These are phyloP conservation scores for Candida nonsorbophila DNA, from an alignment of 805 yeast species.

Conservation along the genomic window DNA sequence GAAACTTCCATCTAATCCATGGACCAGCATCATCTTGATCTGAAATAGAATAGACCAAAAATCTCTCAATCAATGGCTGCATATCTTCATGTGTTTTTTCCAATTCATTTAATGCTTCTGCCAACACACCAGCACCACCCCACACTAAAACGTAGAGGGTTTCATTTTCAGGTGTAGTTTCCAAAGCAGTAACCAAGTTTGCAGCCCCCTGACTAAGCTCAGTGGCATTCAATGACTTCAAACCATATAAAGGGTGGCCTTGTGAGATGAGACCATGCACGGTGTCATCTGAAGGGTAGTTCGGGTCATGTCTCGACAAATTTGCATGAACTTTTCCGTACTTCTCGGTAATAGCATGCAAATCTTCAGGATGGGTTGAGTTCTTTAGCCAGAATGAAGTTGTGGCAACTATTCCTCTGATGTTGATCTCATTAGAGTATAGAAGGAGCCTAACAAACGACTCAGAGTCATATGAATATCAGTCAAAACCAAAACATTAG, in stretches of 20 bases:
- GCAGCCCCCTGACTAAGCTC: conserved; percentile 17
- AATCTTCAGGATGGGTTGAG: conserved; percentile 22
- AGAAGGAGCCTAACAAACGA: conserved; percentile 20
- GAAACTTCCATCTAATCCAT: conserved; percentile 23
- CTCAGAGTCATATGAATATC: conserved; percentile 13
- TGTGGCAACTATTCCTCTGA: conserved; percentile 27
- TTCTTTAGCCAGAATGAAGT: conserved; percentile 26
- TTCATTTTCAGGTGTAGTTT: conserved; percentile 12
- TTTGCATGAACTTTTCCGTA: conserved; percentile 19
- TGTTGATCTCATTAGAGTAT: conserved; percentile 20
- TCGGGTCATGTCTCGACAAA: conserved; percentile 15
- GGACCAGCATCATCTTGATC: conserved; percentile 28
- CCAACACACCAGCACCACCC: conserved; percentile 25
- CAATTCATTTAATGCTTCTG: conserved; percentile 21
- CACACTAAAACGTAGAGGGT: conserved; percentile 17
- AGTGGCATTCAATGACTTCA: conserved; percentile 10
- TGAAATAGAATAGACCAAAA: conserved; percentile 20
- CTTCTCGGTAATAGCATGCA: conserved; percentile 22
- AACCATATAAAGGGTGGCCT: conserved; percentile 20
- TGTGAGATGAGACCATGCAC: conserved; percentile 15
- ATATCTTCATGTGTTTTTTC: conserved; percentile 10
- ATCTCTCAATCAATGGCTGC: conserved; percentile 10
- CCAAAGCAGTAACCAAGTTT: conserved; percentile 15
- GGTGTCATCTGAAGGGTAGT: conserved; percentile 18
- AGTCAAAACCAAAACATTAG: conserved; percentile 20